Conservation (phyloP, 495 filamentous ascomycete genomes). For the Aspergillus indologenus region DNA sequence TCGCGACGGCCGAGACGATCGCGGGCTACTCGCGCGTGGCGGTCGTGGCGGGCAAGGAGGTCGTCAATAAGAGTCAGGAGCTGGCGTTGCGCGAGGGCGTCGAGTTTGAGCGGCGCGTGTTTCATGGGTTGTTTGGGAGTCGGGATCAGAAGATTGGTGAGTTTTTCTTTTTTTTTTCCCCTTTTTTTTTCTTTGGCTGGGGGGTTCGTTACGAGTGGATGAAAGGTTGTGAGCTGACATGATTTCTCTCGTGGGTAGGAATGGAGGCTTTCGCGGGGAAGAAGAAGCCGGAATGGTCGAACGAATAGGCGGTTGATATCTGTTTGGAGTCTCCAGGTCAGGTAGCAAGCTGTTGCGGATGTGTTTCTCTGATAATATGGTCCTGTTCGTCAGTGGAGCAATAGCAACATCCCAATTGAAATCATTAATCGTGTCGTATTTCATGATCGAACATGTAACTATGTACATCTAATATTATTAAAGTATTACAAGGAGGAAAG, state of each 20-base stretch:
- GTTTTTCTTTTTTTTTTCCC: conserved; percentile 20
- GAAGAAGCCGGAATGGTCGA: conserved; percentile 85
- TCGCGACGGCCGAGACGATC: conserved; percentile 85
- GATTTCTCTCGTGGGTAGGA: conserved; percentile 35
- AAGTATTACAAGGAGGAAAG: conserved; percentile 15
- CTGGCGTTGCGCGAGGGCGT: conserved; percentile 80
- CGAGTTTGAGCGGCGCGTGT: conserved; percentile 89
- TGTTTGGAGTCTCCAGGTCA: not conserved
- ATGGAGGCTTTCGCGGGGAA: conserved; percentile 96
- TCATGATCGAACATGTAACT: conserved; percentile 15
- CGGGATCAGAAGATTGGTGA: conserved; percentile 92
- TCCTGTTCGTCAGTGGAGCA: not conserved
- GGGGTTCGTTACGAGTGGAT: not conserved
- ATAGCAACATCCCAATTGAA: not conserved
- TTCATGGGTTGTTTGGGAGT: conserved; percentile 89
- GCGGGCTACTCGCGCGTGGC: conserved; percentile 76
- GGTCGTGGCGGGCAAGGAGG: conserved; percentile 92
- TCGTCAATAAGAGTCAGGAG: conserved; percentile 96
- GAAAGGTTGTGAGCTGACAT: conserved; percentile 14
- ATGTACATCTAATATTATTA: conserved; percentile 13
- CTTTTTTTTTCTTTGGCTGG: not conserved
- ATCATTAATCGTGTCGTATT: conserved; percentile 17
- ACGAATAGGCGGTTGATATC: conserved; percentile 55
- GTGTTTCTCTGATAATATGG: conserved; percentile 22
- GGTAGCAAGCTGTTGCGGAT: not conserved